Evolutionary conservation across 2,329 filamentous ascomycete species (phyloP), one percentile per base, ranked within the genome.

Genomic region (Microsporum canis): DNA sequence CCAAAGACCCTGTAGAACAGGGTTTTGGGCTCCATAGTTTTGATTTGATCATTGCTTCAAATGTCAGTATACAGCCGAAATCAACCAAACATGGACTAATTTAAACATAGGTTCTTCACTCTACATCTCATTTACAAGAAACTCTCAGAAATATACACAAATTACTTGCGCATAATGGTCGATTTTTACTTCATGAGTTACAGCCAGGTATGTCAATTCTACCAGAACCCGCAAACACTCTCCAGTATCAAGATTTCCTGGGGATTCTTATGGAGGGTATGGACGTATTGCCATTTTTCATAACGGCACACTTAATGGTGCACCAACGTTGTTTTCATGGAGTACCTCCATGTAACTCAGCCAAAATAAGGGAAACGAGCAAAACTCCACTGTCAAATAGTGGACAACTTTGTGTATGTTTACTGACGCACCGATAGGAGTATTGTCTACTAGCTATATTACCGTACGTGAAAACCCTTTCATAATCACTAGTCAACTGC

Each of bases 41-140:
- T 45, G 68, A 69, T 45, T 33, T 69, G 2, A 58, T 69, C 14
- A 60, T 68, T 12, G 68, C 68, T 23, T 57, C 60, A 14, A 65
- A 67, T 47, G 66, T 43, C 14, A 17, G 39, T 41, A 17, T 17
- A 3, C 12, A 1, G 5, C 6, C 17, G 4, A 41, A 1, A n/a
- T 41, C 14, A 14, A 41, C 12, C 1, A n/a, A n/a, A 41, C n/a
- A 43, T n/a, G 14, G 14, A n/a, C 39, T 43, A n/a, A 43, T 23
- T 43, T n/a, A n/a, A 2, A n/a, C n/a, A 4, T 1, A 43, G 39
- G 39, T 64, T 33, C 57, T 59, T 27, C 66, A 69, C 59, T 65
- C 66, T 2, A 68, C 66, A 1, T 51, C 58, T 8, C 27, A 59
- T 17, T 59, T 69, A 8, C 49, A 65, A 7, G 6, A 8, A 8